Evolutionary conservation across 164 flowering plant genomes (phyloP), one percentile per base, ranked within the genome.

Genomic region (grape (Vitis vinifera)): DNA sequence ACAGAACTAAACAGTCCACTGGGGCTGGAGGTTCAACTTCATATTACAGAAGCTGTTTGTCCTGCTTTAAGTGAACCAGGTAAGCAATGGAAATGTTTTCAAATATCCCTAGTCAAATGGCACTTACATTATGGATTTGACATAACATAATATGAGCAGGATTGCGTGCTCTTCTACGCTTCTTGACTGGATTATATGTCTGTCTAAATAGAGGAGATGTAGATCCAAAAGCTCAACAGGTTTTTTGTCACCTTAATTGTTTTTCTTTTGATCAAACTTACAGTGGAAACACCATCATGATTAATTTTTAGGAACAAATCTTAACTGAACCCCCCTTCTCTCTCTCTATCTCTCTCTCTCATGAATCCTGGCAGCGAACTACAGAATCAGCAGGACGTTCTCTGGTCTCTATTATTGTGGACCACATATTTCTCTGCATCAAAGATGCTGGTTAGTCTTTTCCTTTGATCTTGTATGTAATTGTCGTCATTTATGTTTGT

Each of bases 11-110:
- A 95, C 80, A 75, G 82, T 69, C 97, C 99, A 59, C 78, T 93
- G 44, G 98, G 98, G 71, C 97, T 95, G 53, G 99, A 95, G 86
- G 97, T 93, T 74, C 97, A 91, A 68, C 77, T 95, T 68, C 97
- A 93, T 83, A 77, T 95, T 53, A 79, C 89, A 27, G 99, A 93
- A 86, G 98, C 89, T 74, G 88, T 93, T 65, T 95, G 94, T 79
- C 98, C 98, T 79, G 87, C 97, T 74, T 77, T 95, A 66, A 95
- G 97, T 85, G 99, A 95, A 81, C 98, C 99, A 68, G 99, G 98
- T 87, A 76, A 72, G 76, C 78, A 71, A 67, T 77, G 73, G 37
- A 61, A 60, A 14, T 37, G 30, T 8, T 3, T 7, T 7, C 14
- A 44, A 59, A 61, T 31, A 2, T 73, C 17, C 15, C 4, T 59